These are phyloP conservation scores for Dentipellis fragilis DNA, from an alignment of 768 basidiomycete species.

Conservation along the genomic window DNA sequence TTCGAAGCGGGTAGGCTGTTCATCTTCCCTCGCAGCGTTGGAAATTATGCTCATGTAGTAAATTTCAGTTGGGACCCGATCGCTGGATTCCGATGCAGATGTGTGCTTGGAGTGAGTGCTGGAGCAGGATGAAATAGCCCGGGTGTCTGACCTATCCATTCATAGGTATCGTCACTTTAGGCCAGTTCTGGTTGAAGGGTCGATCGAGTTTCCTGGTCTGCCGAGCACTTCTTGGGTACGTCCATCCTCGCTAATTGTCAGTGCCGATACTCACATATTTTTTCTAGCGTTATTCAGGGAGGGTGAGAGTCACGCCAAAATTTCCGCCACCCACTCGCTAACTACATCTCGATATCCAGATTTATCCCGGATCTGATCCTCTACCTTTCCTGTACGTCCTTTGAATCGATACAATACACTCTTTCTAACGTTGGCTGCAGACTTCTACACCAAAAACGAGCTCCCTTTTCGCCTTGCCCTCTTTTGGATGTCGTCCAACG, in stretches of 20 bases:
- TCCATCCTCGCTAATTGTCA: slow-evolving; percentile 29
- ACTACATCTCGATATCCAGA: background rate
- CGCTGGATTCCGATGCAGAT: slow-evolving; percentile 53
- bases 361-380: slow-evolving; percentile 32
- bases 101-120: slow-evolving; percentile 13
- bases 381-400: slow-evolving; percentile 35
- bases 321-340: slow-evolving; percentile 34
- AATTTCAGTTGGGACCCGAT: slow-evolving; percentile 35
- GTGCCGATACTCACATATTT: no score
- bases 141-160: slow-evolving; percentile 22
- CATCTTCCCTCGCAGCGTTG: background rate
- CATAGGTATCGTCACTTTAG: slow-evolving; percentile 33
- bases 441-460: slow-evolving; percentile 48
- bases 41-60: background rate
- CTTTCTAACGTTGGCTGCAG: background rate
- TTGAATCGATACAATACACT: background rate
- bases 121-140: background rate
- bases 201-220: slow-evolving; percentile 35
- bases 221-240: slow-evolving; percentile 25
- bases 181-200: slow-evolving; percentile 47
- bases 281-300: slow-evolving; percentile 35
- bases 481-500: slow-evolving; percentile 14
- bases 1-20: slow-evolving; percentile 36
- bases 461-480: slow-evolving; percentile 12
- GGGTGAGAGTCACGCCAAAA: slow-evolving; percentile 16